Percentiles rank a stretch among this genome's conserved stretches.
phyloP scores from a whole-genome alignment of 1,284 basidiomycete species.

The Sanghuangporus weigelae region DNA sequence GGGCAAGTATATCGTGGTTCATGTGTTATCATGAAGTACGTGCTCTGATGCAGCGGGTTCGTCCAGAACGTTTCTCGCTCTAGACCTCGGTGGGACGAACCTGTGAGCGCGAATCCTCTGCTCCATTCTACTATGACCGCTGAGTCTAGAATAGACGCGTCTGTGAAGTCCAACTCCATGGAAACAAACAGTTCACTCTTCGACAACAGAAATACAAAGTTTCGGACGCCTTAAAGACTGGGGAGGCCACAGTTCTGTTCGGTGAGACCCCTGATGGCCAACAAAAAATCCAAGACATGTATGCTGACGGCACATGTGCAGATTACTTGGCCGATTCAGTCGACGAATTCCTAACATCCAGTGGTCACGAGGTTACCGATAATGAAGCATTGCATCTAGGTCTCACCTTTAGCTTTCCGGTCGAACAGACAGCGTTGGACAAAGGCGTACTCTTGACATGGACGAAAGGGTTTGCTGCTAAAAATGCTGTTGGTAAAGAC shows the following conservation, averaged over 20 bases:
- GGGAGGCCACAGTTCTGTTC: constrained; percentile 78
- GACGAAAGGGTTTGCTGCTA: constrained; percentile 95
- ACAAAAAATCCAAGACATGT: background rate
- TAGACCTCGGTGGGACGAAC: constrained; percentile 95
- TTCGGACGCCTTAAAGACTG: constrained; percentile 84
- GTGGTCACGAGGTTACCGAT: constrained; percentile 23
- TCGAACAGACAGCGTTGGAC: constrained; percentile 92
- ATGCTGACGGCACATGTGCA: constrained; percentile 27
- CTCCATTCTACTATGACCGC: constrained; percentile 5
- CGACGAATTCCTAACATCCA: constrained; percentile 82
- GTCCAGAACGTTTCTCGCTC: constrained; percentile 82
- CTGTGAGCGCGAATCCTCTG: constrained; percentile 51
- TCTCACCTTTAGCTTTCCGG: constrained; percentile 95
- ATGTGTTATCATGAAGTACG: constrained; percentile 5
- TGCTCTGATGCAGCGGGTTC: constrained; percentile 16
- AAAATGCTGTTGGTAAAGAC: constrained; percentile 89
- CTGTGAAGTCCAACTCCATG: constrained; percentile 87
- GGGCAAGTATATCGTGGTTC: constrained; percentile 57
- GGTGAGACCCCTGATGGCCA: constrained; percentile 44
- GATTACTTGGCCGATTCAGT: constrained; percentile 97
- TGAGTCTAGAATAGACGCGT: constrained; percentile 60
- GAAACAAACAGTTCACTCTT: constrained; percentile 83
- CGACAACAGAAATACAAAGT: constrained; percentile 94
- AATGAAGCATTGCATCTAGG: constrained; percentile 72
- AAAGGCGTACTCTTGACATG: constrained; percentile 89